Base-by-base conservation (phyloP, 2,329 filamentous ascomycete species). In the Colletotrichum eleusines region DNA sequence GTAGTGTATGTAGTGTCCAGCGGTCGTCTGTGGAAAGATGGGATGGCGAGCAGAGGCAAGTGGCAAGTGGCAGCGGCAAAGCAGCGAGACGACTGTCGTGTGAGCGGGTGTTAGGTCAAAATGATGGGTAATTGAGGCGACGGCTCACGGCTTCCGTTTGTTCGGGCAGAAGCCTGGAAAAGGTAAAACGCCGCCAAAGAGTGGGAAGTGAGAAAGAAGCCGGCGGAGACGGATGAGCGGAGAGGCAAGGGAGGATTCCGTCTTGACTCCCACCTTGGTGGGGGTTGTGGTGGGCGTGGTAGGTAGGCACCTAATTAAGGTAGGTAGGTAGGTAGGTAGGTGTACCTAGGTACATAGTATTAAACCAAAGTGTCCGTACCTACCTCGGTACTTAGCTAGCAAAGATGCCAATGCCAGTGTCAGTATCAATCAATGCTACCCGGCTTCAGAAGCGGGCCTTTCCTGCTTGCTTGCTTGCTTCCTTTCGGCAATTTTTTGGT, bases 91-190 rank as follows among this genome's bases (percentile, higher is more conserved):
- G 44, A 26, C 35, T 42, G 9, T 4, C 7, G n/a, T 16, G 38
- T 11, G 20, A 11, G 23, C 53, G 18, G 9, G n/a, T 20, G 20
- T n/a, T n/a, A 6, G 8, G 14, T 48, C 26, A 42, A 28, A n/a
- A 16, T n/a, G 20, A 48, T 50, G n/a, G 20, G 18, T 44, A 38
- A 51, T 44, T 50, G 61, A 69, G 66, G 38, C 38, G 31, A 51
- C 20, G 14, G 42, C 31, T 40, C 50, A n/a, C 33, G 46, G 26
- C 23, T 26, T 20, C n/a, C 11, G 40, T 55, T 51, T 51, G 42
- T 18, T 71, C 63, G 68, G 63, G 26, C 50, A 66, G 63, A 14
- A 33, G 26, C 23, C 67, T 67, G 53, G 63, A 70, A 66, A 60
- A 55, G 51, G 55, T 40, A 58, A 40, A 33, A 61, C 33, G 31